phyloP scores from a whole-genome alignment of 306 rosid species.

The Cajanus cajan region DNA sequence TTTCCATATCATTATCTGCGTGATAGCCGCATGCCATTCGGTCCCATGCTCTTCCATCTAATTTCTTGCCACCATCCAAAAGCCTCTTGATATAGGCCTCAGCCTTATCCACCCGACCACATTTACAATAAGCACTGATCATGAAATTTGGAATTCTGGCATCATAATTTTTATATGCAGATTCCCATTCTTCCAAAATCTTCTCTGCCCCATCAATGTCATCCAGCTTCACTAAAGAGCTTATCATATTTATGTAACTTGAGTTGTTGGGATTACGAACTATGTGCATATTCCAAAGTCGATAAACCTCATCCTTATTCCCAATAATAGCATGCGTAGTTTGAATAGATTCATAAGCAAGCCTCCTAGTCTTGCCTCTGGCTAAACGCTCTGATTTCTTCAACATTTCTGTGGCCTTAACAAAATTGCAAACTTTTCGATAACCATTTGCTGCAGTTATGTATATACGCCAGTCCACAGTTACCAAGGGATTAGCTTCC shows the following conservation, averaged over 20 bases:
- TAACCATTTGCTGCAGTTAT: slow-evolving; percentile 54
- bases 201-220: slow-evolving; percentile 64
- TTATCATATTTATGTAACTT: slow-evolving; percentile 53
- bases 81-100: slow-evolving; percentile 45
- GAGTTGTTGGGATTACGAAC: slow-evolving; percentile 21
- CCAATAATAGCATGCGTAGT: slow-evolving; percentile 48
- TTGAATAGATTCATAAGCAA: slow-evolving; percentile 50
- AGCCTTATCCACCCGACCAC: slow-evolving; percentile 57
- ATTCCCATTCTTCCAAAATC: slow-evolving; percentile 71
- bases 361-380: slow-evolving; percentile 1
- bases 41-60: slow-evolving; percentile 47
- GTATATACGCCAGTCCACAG: slow-evolving; percentile 50
- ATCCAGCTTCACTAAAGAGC: slow-evolving; percentile 62
- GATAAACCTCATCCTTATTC: slow-evolving; percentile 58
- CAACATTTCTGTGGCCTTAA: slow-evolving; percentile 43
- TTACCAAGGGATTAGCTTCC: slow-evolving; percentile 54
- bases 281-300: slow-evolving; percentile 56
- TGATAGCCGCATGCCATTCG: slow-evolving; percentile 49
- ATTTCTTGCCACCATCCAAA: slow-evolving; percentile 47
- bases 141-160: slow-evolving; percentile 51
- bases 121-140: slow-evolving; percentile 56
- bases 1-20: slow-evolving; percentile 41
- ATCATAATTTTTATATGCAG: slow-evolving; percentile 39
- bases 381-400: slow-evolving; percentile 48
- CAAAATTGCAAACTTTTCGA: slow-evolving; percentile 47